A percentile compares a stretch with the other conserved stretches of the same genome.
These are phyloP conservation scores for Cyberlindnera samutprakarnensis DNA, from an alignment of 805 yeast species.

Conservation along the genomic window DNA sequence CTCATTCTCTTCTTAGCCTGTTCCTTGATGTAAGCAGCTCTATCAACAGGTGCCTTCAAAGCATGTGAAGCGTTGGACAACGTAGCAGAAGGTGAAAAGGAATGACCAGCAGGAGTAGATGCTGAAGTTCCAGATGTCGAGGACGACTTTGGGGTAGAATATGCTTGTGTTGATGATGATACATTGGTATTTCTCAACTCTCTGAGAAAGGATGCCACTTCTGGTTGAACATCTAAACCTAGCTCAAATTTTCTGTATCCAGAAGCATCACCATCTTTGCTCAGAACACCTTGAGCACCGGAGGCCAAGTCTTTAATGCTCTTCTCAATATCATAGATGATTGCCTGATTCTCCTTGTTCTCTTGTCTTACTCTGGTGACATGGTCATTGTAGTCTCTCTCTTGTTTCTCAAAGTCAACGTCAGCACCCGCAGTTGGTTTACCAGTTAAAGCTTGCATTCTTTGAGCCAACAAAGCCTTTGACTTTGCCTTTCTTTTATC, in stretches of 20 bases:
- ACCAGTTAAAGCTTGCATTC: conserved; percentile 93
- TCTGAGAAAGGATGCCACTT: conserved; percentile 55
- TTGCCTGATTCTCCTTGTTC: conserved; percentile 45
- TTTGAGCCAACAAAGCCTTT: conserved; percentile 68
- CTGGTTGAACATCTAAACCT: conserved; percentile 70
- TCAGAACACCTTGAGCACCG: conserved; percentile 29
- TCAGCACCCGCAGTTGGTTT: conserved; percentile 41
- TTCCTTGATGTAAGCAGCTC: conserved; percentile 76
- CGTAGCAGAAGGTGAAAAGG: conserved; percentile 14
- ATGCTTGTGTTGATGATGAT: not conserved
- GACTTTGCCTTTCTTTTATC: conserved; percentile 77
- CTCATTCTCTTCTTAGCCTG: conserved; percentile 79
- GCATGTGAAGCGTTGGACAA: conserved; percentile 20
- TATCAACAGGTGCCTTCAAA: conserved; percentile 49
- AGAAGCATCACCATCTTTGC: conserved; percentile 29
- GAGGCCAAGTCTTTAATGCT: conserved; percentile 55
- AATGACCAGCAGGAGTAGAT: conserved; percentile 9
- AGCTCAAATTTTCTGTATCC: conserved; percentile 72
- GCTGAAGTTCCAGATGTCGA: conserved; percentile 6
- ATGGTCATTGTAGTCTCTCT: conserved; percentile 39
- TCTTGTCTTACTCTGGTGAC: conserved; percentile 44
- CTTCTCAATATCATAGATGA: conserved; percentile 63
- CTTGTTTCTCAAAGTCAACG: conserved; percentile 28
- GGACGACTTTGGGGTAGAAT: conserved; percentile 2
- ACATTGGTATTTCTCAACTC: conserved; percentile 32